Base-by-base conservation (phyloP, 192 early-diverging fungal species). In the Chytriomyces hyalinus region DNA sequence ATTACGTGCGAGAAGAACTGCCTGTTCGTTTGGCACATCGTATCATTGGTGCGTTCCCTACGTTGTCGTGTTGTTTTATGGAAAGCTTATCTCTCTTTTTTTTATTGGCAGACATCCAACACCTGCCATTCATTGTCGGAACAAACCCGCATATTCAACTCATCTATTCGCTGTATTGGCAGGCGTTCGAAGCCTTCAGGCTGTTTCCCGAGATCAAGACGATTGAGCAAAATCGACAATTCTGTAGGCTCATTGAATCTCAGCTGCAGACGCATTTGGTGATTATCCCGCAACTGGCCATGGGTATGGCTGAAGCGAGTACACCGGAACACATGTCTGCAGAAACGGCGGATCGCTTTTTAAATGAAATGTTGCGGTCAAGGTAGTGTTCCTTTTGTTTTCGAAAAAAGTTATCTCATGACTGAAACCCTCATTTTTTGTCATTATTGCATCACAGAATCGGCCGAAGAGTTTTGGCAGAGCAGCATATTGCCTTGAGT, bases 131-230 rank as follows among this genome's bases (percentile, higher is more conserved):
- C 71, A 92, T 96, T 45, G 93, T 95, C 0, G 97, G 96, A 7
- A 94, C 93, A 17, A 97, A 97, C 77, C 94, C 95, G 5, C 94
- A 97, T 75, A 90, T 97, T 68, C 88, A 92, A 79, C 83, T 78
- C 20, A 90, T 96, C 22, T 97, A 98, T 75, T 65, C 73, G n/a
- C 84, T 97, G 60, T 98, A 97, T 81, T 97, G 95, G 97, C 85
- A 89, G n/a, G 95, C 95, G 0, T 97, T 98, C 80, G 94, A 97
- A 62, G 82, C 81, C 70, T 88, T 97, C 75, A 86, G 91, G 61
- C 85, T 89, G 69, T 82, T 94, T 22, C 88, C 91, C 9, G 74
- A 77, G 6, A 94, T 98, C 46, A 87, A 88, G 75, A 92, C 91
- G 4, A 80, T 95, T 49, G 91, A 95, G 57, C 92, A 95, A 62